These are phyloP conservation scores for Secale cereale DNA, from an alignment of 176 grass and related monocot species.

Conservation along the genomic window DNA sequence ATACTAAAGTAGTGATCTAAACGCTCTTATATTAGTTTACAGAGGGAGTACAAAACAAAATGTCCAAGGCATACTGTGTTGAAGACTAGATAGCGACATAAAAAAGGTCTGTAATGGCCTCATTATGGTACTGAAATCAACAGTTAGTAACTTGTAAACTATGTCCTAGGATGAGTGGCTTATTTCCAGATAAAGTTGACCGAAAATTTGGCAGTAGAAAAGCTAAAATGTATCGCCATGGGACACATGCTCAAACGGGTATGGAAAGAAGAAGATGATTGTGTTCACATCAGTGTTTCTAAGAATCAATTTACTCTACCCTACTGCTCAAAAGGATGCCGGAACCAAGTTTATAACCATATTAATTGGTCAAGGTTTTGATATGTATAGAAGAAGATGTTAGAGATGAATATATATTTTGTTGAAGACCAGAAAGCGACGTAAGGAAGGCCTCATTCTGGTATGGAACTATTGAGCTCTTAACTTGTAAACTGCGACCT, in stretches of 20 bases:
- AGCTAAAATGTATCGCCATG: background rate
- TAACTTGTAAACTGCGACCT: background rate
- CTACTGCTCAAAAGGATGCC: too few species aligned
- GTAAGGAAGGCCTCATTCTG: background rate
- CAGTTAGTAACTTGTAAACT: background rate
- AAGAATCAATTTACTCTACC: background rate
- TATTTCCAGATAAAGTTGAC: background rate
- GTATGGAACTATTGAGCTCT: background rate
- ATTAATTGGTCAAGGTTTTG: background rate
- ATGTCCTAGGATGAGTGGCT: background rate
- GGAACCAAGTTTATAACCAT: background rate
- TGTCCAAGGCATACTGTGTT: background rate
- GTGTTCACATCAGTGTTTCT: background rate
- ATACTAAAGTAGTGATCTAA: too few species aligned
- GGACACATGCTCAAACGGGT: background rate
- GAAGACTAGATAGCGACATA: background rate
- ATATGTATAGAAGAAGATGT: too few species aligned
- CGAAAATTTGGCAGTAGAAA: background rate
- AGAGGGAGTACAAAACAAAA: background rate
- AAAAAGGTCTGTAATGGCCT: background rate
- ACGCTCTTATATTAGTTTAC: too few species aligned
- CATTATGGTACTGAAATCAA: background rate
- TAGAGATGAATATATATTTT: too few species aligned
- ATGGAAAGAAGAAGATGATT: background rate
- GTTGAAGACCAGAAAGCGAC: background rate